These are phyloP conservation scores for Lizonia empirigonia DNA, from an alignment of 2,329 filamentous ascomycete genomes.

Conservation along the genomic window DNA sequence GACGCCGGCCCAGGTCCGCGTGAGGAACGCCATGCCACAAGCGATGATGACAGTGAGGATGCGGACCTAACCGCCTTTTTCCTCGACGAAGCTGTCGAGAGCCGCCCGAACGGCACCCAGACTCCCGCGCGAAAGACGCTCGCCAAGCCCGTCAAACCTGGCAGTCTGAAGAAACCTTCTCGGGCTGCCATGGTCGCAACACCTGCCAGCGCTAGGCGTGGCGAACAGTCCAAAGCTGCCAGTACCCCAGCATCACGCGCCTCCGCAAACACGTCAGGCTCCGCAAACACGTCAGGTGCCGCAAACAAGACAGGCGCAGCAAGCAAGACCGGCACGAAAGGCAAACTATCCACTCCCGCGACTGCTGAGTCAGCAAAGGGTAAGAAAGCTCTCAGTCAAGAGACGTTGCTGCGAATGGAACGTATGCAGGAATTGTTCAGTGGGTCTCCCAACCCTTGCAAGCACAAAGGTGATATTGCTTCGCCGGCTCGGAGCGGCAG, in stretches of 20 bases:
- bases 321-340: not conserved
- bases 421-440: not conserved
- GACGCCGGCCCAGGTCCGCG: not conserved
- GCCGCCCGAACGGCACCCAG: not conserved
- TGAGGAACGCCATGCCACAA: not conserved
- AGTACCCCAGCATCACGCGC: not conserved
- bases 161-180: slow-evolving; percentile 20
- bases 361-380: not conserved
- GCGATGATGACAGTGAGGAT: not conserved
- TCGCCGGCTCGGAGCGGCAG: not conserved
- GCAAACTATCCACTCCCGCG: not conserved
- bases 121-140: not conserved
- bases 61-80: slow-evolving; percentile 15
- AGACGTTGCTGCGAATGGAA: slow-evolving; percentile 2
- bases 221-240: not conserved
- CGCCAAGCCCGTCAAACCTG: slow-evolving; percentile 8
- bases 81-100: slow-evolving; percentile 5
- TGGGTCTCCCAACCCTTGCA: not conserved
- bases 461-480: not conserved
- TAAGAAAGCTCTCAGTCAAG: not conserved
- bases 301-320: too few species aligned
- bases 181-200: slow-evolving; percentile 1
- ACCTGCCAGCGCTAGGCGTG: slow-evolving; percentile 5
- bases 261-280: not conserved
- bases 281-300: too few species aligned